These are phyloP conservation scores for Pleurotus djamor DNA, from an alignment of 768 basidiomycete species.

Conservation along the genomic window DNA sequence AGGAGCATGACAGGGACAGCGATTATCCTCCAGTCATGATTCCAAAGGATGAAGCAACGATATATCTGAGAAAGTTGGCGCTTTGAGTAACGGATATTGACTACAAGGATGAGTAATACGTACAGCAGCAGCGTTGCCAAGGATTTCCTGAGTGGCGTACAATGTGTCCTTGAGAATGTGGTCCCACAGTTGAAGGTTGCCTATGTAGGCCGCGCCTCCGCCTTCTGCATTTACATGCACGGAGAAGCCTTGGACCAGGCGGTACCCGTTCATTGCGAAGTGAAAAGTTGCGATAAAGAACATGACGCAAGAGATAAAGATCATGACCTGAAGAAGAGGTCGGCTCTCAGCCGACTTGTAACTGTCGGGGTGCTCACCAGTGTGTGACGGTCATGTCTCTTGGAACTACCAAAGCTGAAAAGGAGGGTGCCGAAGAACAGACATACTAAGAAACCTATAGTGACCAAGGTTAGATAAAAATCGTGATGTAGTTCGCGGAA, in stretches of 20 bases:
- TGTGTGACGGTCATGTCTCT: slow-evolving; percentile 6
- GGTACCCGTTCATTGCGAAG: slow-evolving; percentile 14
- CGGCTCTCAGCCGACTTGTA: not conserved
- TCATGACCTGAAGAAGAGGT: slow-evolving; percentile 10
- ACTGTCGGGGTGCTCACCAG: not conserved
- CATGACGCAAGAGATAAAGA: slow-evolving; percentile 14
- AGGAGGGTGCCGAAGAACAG: slow-evolving; percentile 13
- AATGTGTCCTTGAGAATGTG: slow-evolving; percentile 16
- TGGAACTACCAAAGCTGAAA: slow-evolving; percentile 3
- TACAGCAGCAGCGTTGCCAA: slow-evolving; percentile 16
- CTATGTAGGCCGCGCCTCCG: slow-evolving; percentile 14
- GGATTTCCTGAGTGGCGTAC: slow-evolving; percentile 15
- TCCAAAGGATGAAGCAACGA: slow-evolving; percentile 18
- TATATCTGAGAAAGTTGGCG: slow-evolving; percentile 14
- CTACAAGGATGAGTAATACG: not conserved
- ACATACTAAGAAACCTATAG: slow-evolving; percentile 12
- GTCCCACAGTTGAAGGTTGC: slow-evolving; percentile 13
- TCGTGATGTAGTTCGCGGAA: too few species aligned
- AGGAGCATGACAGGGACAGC: slow-evolving; percentile 13
- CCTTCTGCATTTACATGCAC: slow-evolving; percentile 6
- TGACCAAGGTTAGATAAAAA: not conserved
- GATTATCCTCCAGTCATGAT: slow-evolving; percentile 9
- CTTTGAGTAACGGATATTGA: not conserved
- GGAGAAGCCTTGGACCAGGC: slow-evolving; percentile 12
- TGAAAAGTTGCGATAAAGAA: slow-evolving; percentile 15